Evolutionary conservation across 176 grass and related monocot species (phyloP), one percentile per base, ranked within the genome.

Genomic region (Avena atlantica): DNA sequence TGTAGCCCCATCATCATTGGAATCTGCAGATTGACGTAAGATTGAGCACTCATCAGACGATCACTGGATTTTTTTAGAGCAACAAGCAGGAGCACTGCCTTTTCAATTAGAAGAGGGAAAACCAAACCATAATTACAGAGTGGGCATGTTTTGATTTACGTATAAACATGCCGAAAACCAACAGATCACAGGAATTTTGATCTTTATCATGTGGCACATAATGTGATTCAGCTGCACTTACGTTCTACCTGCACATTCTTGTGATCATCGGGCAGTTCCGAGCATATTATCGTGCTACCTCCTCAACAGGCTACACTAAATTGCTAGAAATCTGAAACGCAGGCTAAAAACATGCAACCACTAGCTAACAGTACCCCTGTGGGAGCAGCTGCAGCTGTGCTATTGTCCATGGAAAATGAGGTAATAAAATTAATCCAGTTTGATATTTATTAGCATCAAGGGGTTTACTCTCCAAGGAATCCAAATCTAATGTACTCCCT

Each of bases 401-500:
- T 56, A 66, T 47, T 70, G 20, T 56, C 14, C 42, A 77, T 23
- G 50, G 1, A 37, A 88, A 58, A 23, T 59, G 72, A 19, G 34
- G 29, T 68, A 62, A n/a, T 16, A 42, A 4, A 53, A 44, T n/a
- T 24, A 51, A 59, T 52, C 24, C 42, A 53, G 81, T 52, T 60
- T 15, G 42, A 71, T 44, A 55, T 14, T 14, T 29, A 21, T 48
- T 37, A 76, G 55, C 31, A 68, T 42, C 49, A 65, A 80, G 57
- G 8, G 48, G 65, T 66, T 74, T 67, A 47, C 55, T 71, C 65
- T 89, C 44, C 15, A 84, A 79, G 70, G 58, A 72, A 74, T 79
- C n/a, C n/a, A 55, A 63, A 62, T 34, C 31, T 3, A 34, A 34
- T 34, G 31, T 3, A 27, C 25, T 27, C 25, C 25, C 25, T 27